Conservation (phyloP, 176 grass and related monocot genomes). For the Musa schizocarpa region DNA sequence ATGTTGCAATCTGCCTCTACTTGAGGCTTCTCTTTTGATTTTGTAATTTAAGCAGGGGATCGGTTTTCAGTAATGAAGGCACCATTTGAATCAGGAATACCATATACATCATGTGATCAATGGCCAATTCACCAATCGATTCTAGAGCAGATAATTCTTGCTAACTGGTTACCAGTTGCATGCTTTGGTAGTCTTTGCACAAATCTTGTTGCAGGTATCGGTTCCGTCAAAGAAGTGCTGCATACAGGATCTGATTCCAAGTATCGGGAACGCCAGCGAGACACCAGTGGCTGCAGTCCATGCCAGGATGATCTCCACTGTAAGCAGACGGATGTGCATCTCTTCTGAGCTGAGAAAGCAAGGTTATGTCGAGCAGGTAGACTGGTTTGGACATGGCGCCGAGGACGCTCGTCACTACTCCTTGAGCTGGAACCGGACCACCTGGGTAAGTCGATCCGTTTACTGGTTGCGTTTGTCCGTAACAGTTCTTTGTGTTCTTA, state of each 20-base stretch:
- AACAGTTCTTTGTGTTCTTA: slow-evolving; percentile 31
- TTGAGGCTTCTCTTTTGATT: not conserved
- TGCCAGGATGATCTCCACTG: slow-evolving; percentile 69
- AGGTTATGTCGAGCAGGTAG: slow-evolving; percentile 81
- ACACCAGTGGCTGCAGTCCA: slow-evolving; percentile 99
- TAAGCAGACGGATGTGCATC: slow-evolving; percentile 74
- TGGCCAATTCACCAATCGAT: not conserved
- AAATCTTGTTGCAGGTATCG: not conserved
- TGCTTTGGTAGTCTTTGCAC: not conserved
- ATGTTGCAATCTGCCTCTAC: not conserved
- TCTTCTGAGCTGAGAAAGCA: slow-evolving; percentile 84
- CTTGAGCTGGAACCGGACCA: slow-evolving; percentile 41
- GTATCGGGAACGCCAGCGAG: slow-evolving; percentile 81
- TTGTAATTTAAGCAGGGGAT: not conserved
- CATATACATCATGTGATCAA: not conserved
- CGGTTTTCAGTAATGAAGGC: not conserved
- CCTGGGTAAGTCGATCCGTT: slow-evolving; percentile 48
- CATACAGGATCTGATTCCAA: slow-evolving; percentile 92
- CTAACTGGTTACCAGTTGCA: not conserved
- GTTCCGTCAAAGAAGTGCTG: slow-evolving; percentile 10
- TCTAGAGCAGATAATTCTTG: not conserved
- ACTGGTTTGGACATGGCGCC: slow-evolving; percentile 56
- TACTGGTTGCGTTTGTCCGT: slow-evolving; percentile 49
- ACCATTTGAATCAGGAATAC: too few species aligned
- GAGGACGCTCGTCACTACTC: slow-evolving; percentile 43